Evolutionary conservation across 768 basidiomycete genomes (phyloP), one percentile per base, ranked within the genome.

Genomic region (Mycena vitilis): DNA sequence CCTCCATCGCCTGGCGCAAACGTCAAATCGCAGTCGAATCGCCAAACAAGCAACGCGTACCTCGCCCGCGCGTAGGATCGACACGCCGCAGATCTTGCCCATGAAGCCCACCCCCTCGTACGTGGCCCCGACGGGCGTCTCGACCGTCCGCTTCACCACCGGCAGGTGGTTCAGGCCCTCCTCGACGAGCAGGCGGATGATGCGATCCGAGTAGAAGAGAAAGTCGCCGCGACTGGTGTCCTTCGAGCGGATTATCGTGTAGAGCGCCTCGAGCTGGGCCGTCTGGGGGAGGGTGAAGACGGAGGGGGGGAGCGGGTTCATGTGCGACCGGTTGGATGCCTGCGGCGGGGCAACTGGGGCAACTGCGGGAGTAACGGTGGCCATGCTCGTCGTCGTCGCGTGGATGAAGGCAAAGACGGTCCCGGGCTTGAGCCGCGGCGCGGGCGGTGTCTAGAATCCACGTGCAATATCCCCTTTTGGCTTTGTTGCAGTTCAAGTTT

Each of bases 1-100:
- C 95, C 81, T 99, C 97, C 97, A 99, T 99, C 2, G 96, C 95
- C 93, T 95, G 65, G 13, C 51, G 40, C 54, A 47, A 53, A 59
- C 38, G 65, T 55, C 55, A 63, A 54, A 66, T 55, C 67, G 62
- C 53, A 49, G 54, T 52, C 15, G 22, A 56, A 42, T 51, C 18
- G 51, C 25, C 13, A 44, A n/a, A 47, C 20, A 53, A 34, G 49
- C 12, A 53, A 51, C n/a, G 47, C 84, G 59, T 74, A 91, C 92
- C 89, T 97, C 95, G 71, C 97, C 97, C 10, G 95, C 95, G 18
- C 97, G 86, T 74, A 98, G 85, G 75, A 98, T 98, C 6, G 95
- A 96, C 25, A 98, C 96, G 18, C 96, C 96, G 75, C 96, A 97
- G 69, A 98, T 97, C 82, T 95, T 95, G 8, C 97, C 97, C 75